phyloP scores from a whole-genome alignment of 2,329 filamentous ascomycete genomes.

The Ascomycota sp. region DNA sequence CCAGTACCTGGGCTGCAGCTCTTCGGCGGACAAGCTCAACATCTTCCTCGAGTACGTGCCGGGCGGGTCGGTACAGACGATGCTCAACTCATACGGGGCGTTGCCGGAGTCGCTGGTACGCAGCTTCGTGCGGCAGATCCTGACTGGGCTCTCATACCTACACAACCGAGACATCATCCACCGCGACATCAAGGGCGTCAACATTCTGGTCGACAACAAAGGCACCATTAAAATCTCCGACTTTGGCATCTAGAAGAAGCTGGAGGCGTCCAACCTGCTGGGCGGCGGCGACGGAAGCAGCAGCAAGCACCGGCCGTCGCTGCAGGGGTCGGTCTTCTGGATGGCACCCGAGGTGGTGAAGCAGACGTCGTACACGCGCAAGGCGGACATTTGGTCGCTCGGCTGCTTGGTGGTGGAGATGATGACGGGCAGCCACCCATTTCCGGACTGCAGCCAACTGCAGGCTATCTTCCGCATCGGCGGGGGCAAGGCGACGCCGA shows the following conservation, averaged over 20 bases:
- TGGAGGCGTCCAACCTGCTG: constrained; percentile 76
- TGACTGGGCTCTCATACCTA: constrained; percentile 79
- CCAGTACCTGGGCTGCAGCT: constrained; percentile 89
- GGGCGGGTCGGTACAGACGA: constrained; percentile 89
- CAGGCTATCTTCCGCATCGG: constrained; percentile 99
- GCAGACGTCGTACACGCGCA: constrained; percentile 92
- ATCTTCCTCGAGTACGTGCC: constrained; percentile 99
- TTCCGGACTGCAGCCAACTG: constrained; percentile 89
- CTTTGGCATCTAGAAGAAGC: constrained; percentile 96
- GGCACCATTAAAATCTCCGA: constrained; percentile 98
- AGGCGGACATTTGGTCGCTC: constrained; percentile 96
- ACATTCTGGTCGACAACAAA: constrained; percentile 97
- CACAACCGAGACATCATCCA: constrained; percentile 94
- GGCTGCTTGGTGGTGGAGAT: constrained; percentile 96
- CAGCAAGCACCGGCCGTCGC: constrained; percentile 51
- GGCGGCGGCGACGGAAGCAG: constrained; percentile 44
- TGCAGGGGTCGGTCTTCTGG: constrained; percentile 97
- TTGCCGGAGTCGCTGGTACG: constrained; percentile 82
- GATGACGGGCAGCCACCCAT: constrained; percentile 93
- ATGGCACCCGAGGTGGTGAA: constrained; percentile 98
- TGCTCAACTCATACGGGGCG: constrained; percentile 96
- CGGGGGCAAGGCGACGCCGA: constrained; percentile 66
- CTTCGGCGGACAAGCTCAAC: constrained; percentile 78
- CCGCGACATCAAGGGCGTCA: constrained; percentile 96
- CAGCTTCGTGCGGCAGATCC: constrained; percentile 91